Conservation (phyloP, 2,329 filamentous ascomycete genomes). For the Phoma sp. region DNA sequence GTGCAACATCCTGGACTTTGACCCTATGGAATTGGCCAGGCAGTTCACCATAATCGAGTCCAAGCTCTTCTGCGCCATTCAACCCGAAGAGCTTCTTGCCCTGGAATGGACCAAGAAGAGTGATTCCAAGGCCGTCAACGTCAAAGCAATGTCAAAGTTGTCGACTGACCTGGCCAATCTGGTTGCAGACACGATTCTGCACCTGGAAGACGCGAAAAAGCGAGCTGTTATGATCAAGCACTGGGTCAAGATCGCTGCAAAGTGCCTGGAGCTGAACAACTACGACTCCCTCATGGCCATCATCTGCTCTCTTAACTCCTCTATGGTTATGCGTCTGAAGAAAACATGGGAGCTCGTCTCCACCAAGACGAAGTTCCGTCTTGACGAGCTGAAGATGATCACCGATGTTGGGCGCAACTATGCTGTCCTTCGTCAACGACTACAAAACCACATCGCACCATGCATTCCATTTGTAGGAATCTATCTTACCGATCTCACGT, state of each 20-base stretch:
- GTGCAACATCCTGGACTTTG: constrained; percentile 86
- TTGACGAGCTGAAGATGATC: constrained; percentile 80
- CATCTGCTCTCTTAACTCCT: constrained; percentile 90
- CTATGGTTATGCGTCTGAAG: constrained; percentile 84
- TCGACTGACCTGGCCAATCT: constrained; percentile 93
- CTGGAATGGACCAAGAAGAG: constrained; percentile 94
- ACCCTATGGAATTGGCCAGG: constrained; percentile 86
- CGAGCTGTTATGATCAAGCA: constrained; percentile 91
- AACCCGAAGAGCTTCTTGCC: constrained; percentile 88
- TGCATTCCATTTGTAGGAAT: constrained; percentile 96
- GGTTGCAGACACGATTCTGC: constrained; percentile 90
- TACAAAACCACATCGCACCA: constrained; percentile 86
- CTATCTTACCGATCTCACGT: constrained; percentile 94
- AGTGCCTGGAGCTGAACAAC: constrained; percentile 88
- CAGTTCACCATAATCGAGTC: constrained; percentile 95
- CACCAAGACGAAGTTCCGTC: constrained; percentile 77
- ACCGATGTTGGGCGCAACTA: constrained; percentile 93
- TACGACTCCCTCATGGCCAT: constrained; percentile 98
- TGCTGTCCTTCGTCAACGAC: constrained; percentile 78
- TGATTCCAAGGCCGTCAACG: constrained; percentile 80
- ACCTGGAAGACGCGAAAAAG: constrained; percentile 89
- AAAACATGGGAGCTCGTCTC: constrained; percentile 93
- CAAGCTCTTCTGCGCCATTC: constrained; percentile 86
- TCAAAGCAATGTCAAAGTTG: constrained; percentile 90
- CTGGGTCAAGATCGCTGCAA: constrained; percentile 93